phyloP scores from a whole-genome alignment of 2,329 filamentous ascomycete genomes.

The Capronia coronata region DNA sequence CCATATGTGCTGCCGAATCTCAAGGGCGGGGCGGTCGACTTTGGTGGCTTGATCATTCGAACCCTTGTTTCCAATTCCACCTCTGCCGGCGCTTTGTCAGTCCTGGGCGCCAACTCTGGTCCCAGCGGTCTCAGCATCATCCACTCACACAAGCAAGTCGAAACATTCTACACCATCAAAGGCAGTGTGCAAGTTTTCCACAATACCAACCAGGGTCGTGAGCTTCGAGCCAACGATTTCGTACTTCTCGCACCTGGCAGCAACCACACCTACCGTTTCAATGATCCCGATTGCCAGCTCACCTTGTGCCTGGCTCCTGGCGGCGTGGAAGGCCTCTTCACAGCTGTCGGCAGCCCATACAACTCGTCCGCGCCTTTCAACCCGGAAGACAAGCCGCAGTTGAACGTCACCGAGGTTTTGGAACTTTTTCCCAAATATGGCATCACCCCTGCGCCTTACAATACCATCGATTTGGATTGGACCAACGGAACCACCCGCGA shows the following conservation, averaged over 20 bases:
- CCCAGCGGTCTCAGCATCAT: constrained; percentile 17
- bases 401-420: constrained; percentile 23
- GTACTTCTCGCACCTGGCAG: constrained; percentile 21
- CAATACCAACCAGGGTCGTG: constrained; percentile 20
- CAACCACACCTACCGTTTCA: constrained; percentile 25
- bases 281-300: constrained; percentile 21
- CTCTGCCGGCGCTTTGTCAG: constrained; percentile 15
- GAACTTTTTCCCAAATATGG: constrained; percentile 19
- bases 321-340: constrained; percentile 21
- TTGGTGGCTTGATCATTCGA: constrained; percentile 21
- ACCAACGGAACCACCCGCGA: constrained; percentile 20
- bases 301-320: constrained; percentile 18
- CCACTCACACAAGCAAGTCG: constrained; percentile 21
- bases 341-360: constrained; percentile 14
- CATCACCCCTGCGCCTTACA: constrained; percentile 17
- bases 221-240: constrained; percentile 21
- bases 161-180: constrained; percentile 23
- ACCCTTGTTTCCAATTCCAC: constrained; percentile 22
- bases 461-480: constrained; percentile 22
- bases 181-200: constrained; percentile 22
- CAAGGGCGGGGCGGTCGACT: constrained; percentile 20
- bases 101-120: constrained; percentile 20
- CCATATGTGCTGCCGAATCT: constrained; percentile 23
- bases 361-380: constrained; percentile 17
- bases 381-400: constrained; percentile 13